Evolutionary conservation across 2,329 filamentous ascomycete species (phyloP).

Genomic region (Monilinia fructicola): DNA sequence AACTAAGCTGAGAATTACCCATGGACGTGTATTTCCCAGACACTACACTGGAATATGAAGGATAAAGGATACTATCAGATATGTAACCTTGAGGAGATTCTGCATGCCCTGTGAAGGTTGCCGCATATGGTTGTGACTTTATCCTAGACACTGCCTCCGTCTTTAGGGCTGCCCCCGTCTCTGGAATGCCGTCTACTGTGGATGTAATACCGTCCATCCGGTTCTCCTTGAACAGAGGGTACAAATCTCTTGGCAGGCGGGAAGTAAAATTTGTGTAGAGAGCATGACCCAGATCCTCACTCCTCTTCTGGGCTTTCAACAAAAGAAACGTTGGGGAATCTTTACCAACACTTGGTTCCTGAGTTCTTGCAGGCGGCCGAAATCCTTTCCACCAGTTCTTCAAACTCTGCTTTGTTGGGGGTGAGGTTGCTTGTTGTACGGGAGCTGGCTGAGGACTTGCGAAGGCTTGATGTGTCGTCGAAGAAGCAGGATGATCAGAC

Average conservation of each 20-base stretch:
- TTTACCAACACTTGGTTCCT: slow-evolving; percentile 44
- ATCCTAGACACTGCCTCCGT: neutral
- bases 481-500: slow-evolving; percentile 32
- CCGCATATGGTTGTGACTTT: neutral
- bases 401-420: slow-evolving; percentile 81
- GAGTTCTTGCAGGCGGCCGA: slow-evolving; percentile 64
- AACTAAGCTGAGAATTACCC: neutral
- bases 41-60: slow-evolving; percentile 11
- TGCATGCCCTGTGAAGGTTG: neutral
- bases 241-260: neutral
- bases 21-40: neutral
- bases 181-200: slow-evolving; percentile 14
- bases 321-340: slow-evolving; percentile 27
- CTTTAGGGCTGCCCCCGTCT: neutral
- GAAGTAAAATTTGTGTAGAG: slow-evolving; percentile 13
- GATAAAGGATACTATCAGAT: neutral
- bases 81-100: neutral
- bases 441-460: slow-evolving; percentile 37
- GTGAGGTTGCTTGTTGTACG: slow-evolving; percentile 54
- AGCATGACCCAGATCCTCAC: slow-evolving; percentile 11
- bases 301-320: slow-evolving; percentile 12
- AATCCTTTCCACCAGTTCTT: slow-evolving; percentile 98
- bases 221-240: slow-evolving; percentile 16
- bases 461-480: slow-evolving; percentile 38
- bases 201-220: slow-evolving; percentile 14